Evolutionary conservation across 352 stramenopile species (phyloP), one percentile per base, ranked within the genome.

Genomic region (Pythium scleroteichum): DNA sequence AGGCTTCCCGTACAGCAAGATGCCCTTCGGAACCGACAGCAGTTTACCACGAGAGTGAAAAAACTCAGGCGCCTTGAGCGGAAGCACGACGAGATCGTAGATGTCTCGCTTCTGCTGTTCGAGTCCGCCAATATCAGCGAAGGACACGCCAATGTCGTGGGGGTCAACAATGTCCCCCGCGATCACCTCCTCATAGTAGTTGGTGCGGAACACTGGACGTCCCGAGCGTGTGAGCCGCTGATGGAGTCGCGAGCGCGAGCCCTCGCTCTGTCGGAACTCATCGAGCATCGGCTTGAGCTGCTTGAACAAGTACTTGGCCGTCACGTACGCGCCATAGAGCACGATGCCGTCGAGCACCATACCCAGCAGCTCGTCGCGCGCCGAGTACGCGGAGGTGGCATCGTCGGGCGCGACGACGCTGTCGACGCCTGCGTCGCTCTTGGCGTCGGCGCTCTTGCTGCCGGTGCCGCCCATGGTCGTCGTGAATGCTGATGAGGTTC

Each of bases 101-200:
- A 99, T 96, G 72, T 99, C 95, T 49, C 90, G 80, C 73, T 98
- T 98, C 62, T 98, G 93, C 17, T 92, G 77, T 70, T 98, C 92
- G n/a, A 99, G 78, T 0, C 97, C 97, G 24, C 96, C 97, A 66
- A 99, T 98, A 69, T 98, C 94, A n/a, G 79, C 75, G 78, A 99
- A 99, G 19, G 75, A 79, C 17, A 95, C 85, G 54, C 87, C 72
- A 29, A 99, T 93, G 66, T 98, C 90, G 41, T 90, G 69, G 17
- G 94, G 92, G 74, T 98, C 94, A 40, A 99, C 85, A 17, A 98
- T 93, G 73, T 98, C 92, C 50, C 93, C 84, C 2, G 94, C 93
- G 64, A 98, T 98, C 50, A 96, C 78, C 44, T 93, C 82, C 59
- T 97, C 90, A 61, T 94, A 96, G 73, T 93, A 80, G 48, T 82